Evolutionary conservation across 2,329 filamentous ascomycete species (phyloP).

Genomic region (Lasiodiplodia sp.): DNA sequence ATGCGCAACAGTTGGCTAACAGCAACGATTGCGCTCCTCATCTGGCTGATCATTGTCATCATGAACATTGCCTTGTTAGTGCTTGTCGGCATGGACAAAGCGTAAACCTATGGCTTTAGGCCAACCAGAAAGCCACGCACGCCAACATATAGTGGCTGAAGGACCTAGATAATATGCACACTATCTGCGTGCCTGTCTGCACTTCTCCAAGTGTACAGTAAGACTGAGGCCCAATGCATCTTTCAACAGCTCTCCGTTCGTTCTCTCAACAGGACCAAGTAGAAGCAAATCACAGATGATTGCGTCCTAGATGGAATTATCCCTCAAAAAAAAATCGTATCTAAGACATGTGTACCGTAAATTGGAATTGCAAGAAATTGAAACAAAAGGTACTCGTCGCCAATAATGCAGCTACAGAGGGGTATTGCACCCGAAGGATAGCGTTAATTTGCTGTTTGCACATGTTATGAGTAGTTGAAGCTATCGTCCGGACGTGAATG

Average conservation of each 20-base stretch:
- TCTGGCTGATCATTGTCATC: constrained; percentile 77
- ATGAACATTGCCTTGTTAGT: constrained; percentile 84
- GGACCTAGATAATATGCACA: not conserved
- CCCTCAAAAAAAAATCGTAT: too few species aligned
- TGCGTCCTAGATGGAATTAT: too few species aligned
- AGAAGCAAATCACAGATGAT: not conserved
- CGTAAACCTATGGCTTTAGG: not conserved
- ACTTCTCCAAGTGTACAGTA: not conserved
- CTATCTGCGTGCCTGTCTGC: not conserved
- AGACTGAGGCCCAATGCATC: not conserved
- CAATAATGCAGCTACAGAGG: not conserved
- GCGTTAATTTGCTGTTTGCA: too few species aligned
- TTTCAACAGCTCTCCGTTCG: not conserved
- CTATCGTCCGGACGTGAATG: too few species aligned
- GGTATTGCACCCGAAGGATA: not conserved
- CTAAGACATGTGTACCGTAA: too few species aligned
- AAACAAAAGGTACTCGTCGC: not conserved
- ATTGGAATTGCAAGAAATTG: not conserved
- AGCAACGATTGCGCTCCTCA: constrained; percentile 62
- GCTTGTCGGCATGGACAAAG: constrained; percentile 62
- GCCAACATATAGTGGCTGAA: not conserved
- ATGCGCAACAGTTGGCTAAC: constrained; percentile 79
- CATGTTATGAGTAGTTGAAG: too few species aligned
- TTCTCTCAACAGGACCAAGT: not conserved
- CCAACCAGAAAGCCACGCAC: not conserved